A percentile compares a stretch with the other conserved stretches of the same genome.
Evolutionary conservation across 192 early-diverging fungal genomes (phyloP).

Genomic region (Dissophora globulifera): DNA sequence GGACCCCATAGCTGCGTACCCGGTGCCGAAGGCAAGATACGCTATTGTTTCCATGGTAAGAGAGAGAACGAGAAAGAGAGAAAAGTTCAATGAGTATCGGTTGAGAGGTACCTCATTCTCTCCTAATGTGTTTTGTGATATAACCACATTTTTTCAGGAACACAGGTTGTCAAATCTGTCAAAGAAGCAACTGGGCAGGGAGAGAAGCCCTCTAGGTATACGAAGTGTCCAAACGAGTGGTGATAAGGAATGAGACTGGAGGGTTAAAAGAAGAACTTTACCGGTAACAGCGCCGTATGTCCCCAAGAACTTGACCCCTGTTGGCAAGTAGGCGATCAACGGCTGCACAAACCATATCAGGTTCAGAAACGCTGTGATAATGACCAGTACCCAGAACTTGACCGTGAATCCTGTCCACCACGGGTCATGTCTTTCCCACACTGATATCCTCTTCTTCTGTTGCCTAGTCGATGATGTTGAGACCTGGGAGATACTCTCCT

Average conservation of each 20-base stretch:
- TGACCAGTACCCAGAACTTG: constrained; percentile 28
- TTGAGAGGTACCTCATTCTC: no score
- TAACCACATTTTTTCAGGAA: no score
- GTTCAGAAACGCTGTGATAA: constrained; percentile 14
- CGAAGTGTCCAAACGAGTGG: no score
- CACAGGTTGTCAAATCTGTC: no score
- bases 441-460: constrained; percentile 11
- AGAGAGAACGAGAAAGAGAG: background rate
- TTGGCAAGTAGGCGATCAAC: constrained; percentile 22
- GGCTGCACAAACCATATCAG: constrained; percentile 41
- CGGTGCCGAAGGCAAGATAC: constrained; percentile 28
- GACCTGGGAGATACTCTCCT: constrained; percentile 20
- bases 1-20: constrained; percentile 45
- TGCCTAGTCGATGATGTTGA: background rate
- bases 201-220: background rate
- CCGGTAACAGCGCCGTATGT: constrained; percentile 23
- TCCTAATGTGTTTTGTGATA: no score
- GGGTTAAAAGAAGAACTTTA: no score
- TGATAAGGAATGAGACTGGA: no score
- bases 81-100: no score
- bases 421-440: constrained; percentile 45
- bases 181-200: no score
- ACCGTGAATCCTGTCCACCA: constrained; percentile 32
- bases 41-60: constrained; percentile 1
- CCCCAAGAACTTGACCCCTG: constrained; percentile 11